phyloP scores from a whole-genome alignment of 495 filamentous ascomycete genomes.

The Penicillium waksmanii region DNA sequence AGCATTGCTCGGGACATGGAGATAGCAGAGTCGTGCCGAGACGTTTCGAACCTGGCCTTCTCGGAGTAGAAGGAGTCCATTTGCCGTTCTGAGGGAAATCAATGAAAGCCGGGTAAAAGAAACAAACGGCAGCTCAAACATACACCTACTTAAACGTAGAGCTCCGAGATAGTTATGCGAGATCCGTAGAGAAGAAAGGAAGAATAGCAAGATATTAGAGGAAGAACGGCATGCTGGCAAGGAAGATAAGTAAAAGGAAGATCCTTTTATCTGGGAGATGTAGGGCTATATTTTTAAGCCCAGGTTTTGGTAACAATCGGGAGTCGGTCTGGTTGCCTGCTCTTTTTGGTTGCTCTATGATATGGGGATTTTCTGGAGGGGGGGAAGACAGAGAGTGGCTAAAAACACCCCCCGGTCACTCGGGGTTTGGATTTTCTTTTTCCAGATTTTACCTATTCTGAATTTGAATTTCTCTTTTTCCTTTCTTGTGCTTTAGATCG shows the following conservation, averaged over 20 bases:
- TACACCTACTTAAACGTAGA: background rate
- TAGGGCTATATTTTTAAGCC: conserved; percentile 38
- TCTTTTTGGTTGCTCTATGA: conserved; percentile 16
- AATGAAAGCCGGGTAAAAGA: background rate
- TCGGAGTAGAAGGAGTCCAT: conserved; percentile 44
- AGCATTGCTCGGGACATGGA: conserved; percentile 35
- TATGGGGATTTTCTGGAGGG: background rate
- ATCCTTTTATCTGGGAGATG: conserved; percentile 23
- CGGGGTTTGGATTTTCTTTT: conserved; percentile 7
- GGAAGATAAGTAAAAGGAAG: conserved; percentile 16
- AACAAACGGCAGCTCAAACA: background rate
- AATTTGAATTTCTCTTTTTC: conserved; percentile 5
- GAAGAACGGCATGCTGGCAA: conserved; percentile 10
- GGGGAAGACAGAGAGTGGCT: background rate
- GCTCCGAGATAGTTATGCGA: background rate
- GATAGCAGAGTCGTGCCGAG: conserved; percentile 21
- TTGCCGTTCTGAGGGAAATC: background rate
- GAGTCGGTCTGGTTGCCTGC: conserved; percentile 32
- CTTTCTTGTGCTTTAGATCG: conserved; percentile 3
- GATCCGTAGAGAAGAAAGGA: background rate
- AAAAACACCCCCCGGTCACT: background rate
- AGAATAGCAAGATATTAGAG: background rate
- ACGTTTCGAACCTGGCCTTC: conserved; percentile 31
- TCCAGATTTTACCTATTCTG: conserved; percentile 5
- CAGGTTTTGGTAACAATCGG: conserved; percentile 36